phyloP scores from a whole-genome alignment of 1,284 basidiomycete species.

The Cryptococcus sp. region DNA sequence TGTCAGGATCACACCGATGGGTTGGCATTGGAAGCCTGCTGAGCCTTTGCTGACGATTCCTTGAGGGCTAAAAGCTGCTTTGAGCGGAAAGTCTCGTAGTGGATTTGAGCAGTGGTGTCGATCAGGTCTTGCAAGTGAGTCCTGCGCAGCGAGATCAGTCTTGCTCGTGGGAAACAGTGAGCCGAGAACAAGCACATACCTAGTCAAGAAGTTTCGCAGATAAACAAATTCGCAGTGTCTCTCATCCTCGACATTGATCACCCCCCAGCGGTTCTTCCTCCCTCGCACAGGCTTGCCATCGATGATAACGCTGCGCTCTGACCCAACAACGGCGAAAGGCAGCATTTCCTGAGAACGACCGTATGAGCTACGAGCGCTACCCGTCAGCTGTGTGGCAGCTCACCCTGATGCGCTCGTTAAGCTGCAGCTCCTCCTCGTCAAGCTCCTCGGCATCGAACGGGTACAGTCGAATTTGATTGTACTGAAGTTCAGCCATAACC shows the following conservation, averaged over 20 bases:
- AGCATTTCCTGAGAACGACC: slow-evolving; percentile 73
- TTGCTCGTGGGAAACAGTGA: background rate
- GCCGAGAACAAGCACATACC: slow-evolving; percentile 56
- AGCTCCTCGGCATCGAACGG: slow-evolving; percentile 97
- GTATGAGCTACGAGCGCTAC: background rate
- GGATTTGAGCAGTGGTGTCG: slow-evolving; percentile 97
- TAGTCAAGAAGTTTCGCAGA: slow-evolving; percentile 92
- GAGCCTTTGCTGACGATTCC: slow-evolving; percentile 51
- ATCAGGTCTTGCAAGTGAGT: slow-evolving; percentile 98
- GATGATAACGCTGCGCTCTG: slow-evolving; percentile 89
- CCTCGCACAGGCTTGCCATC: slow-evolving; percentile 94
- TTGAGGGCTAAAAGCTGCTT: slow-evolving; percentile 69
- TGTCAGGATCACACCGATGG: background rate
- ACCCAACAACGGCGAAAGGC: slow-evolving; percentile 95
- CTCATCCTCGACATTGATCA: slow-evolving; percentile 96
- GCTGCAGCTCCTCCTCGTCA: slow-evolving; percentile 79
- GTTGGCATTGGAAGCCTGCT: slow-evolving; percentile 24
- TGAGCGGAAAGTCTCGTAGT: slow-evolving; percentile 99
- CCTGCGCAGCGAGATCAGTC: slow-evolving; percentile 53
- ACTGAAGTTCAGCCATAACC: slow-evolving; percentile 90
- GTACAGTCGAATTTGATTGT: slow-evolving; percentile 92
- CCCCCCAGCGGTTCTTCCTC: slow-evolving; percentile 96
- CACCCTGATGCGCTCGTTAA: slow-evolving; percentile 89
- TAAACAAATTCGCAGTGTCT: slow-evolving; percentile 98
- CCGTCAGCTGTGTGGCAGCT: slow-evolving; percentile 45